A percentile compares a stretch with the other conserved stretches of the same genome.
These are phyloP conservation scores for Schizopora paradoxa DNA, from an alignment of 1,284 basidiomycete genomes.

Conservation along the genomic window DNA sequence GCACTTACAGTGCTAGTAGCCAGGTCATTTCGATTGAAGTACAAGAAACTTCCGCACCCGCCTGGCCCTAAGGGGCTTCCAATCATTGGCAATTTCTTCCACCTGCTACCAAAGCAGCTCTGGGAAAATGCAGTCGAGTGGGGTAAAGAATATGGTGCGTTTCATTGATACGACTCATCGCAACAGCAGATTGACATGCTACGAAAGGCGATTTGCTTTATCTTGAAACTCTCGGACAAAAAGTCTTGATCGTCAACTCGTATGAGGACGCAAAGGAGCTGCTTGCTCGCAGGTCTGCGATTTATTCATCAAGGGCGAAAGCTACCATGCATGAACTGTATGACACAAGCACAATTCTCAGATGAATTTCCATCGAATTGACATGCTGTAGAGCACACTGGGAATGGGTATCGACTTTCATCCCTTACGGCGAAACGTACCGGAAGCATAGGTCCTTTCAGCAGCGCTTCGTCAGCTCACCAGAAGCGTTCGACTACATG, in stretches of 20 bases:
- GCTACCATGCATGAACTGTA: no score
- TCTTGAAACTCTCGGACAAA: constrained; percentile 19
- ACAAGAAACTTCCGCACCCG: constrained; percentile 8
- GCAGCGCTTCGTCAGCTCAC: constrained; percentile 22
- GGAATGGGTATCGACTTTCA: constrained; percentile 11
- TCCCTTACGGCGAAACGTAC: constrained; percentile 24
- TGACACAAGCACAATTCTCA: no score
- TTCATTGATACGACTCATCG: no score
- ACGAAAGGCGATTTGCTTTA: constrained; percentile 22
- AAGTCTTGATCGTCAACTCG: constrained; percentile 22
- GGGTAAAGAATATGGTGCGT: constrained; percentile 18
- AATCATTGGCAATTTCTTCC: constrained; percentile 18
- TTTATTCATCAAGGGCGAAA: no score
- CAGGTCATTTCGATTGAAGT: no score
- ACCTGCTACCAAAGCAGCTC: constrained; percentile 16
- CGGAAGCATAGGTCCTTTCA: constrained; percentile 22
- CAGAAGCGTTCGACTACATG: constrained; percentile 18
- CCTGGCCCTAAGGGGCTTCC: constrained; percentile 19
- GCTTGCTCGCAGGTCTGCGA: constrained; percentile 20
- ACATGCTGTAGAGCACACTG: constrained; percentile 6
- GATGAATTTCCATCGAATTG: no score
- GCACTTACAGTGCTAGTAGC: no score
- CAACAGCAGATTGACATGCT: no score
- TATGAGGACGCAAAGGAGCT: constrained; percentile 21
- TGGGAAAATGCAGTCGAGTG: constrained; percentile 15